Conservation (phyloP, 140 eudicot species). For the Bidens hawaiensis region DNA sequence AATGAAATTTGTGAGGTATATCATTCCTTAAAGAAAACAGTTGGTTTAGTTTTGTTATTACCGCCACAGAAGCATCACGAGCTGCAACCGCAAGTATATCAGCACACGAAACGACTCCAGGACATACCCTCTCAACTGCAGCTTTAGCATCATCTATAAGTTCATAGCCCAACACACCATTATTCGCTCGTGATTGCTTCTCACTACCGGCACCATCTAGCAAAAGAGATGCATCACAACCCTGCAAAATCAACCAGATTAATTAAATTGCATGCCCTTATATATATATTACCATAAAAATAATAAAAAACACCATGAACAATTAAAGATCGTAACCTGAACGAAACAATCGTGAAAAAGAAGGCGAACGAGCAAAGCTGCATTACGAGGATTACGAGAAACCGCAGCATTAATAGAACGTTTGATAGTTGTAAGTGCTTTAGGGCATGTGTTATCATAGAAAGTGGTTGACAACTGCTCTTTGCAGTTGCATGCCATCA, state of each 20-base stretch:
- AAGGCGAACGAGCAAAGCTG: slow-evolving; percentile 33
- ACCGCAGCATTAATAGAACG: slow-evolving; percentile 13
- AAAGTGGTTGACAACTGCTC: slow-evolving; percentile 29
- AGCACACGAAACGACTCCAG: slow-evolving; percentile 62
- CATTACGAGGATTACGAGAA: slow-evolving; percentile 19
- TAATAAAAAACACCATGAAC: background rate
- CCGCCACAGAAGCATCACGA: slow-evolving; percentile 41
- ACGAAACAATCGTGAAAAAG: slow-evolving; percentile 43
- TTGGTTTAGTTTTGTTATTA: background rate
- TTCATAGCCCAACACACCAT: slow-evolving; percentile 41
- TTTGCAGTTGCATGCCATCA: slow-evolving; percentile 12
- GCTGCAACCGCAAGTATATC: slow-evolving; percentile 53
- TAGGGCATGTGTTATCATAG: slow-evolving; percentile 31
- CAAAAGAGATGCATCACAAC: slow-evolving; percentile 36
- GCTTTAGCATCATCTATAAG: slow-evolving; percentile 44
- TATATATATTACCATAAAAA: background rate
- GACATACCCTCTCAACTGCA: slow-evolving; percentile 47
- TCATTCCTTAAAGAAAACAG: too few species aligned
- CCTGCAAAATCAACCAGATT: slow-evolving; percentile 15
- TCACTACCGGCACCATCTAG: slow-evolving; percentile 32
- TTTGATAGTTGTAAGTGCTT: slow-evolving; percentile 7
- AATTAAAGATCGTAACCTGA: slow-evolving; percentile 8
- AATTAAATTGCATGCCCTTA: background rate
- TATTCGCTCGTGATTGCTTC: slow-evolving; percentile 38
- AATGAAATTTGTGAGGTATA: too few species aligned